Percentiles rank a stretch among this genome's conserved stretches.
Evolutionary conservation across 2,329 filamentous ascomycete genomes (phyloP).

Genomic region (Blastomyces parvus): DNA sequence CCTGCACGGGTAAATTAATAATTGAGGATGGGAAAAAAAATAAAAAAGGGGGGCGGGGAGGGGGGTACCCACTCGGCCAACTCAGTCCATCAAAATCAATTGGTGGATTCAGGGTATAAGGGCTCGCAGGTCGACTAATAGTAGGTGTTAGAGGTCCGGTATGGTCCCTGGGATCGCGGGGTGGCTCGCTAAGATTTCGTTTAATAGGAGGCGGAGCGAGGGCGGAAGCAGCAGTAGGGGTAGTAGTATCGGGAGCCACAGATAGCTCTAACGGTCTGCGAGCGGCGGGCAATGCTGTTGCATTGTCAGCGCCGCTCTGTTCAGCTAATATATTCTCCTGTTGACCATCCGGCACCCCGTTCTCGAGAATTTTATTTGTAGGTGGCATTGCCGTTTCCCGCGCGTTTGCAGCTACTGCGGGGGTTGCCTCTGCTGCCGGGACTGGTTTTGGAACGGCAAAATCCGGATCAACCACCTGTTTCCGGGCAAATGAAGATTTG

Average conservation of each 20-base stretch:
- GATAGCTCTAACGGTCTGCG: not conserved
- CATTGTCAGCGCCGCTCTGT: conserved; percentile 10
- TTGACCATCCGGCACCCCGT: not conserved
- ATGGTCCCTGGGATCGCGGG: conserved; percentile 46
- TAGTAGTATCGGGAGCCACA: not conserved
- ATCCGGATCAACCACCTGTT: conserved; percentile 37
- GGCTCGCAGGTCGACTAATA: conserved; percentile 41
- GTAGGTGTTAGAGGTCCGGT: conserved; percentile 42
- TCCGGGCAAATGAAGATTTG: conserved; percentile 45
- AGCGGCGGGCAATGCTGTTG: not conserved
- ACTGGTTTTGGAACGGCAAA: conserved; percentile 10
- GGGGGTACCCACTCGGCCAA: conserved; percentile 40
- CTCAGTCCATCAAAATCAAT: conserved; percentile 45
- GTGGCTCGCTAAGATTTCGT: conserved; percentile 39
- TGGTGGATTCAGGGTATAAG: conserved; percentile 41
- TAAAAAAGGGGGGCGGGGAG: not conserved
- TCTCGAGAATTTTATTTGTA: not conserved
- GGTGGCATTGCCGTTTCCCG: not conserved
- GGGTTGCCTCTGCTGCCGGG: not conserved
- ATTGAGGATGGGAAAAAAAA: not conserved
- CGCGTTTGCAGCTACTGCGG: not conserved
- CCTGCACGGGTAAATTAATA: conserved; percentile 21
- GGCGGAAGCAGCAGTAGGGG: conserved; percentile 4
- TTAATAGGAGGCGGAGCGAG: not conserved
- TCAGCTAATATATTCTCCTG: not conserved